phyloP scores from a whole-genome alignment of 2,329 filamentous ascomycete genomes.

The Alternaria triticimaculans region DNA sequence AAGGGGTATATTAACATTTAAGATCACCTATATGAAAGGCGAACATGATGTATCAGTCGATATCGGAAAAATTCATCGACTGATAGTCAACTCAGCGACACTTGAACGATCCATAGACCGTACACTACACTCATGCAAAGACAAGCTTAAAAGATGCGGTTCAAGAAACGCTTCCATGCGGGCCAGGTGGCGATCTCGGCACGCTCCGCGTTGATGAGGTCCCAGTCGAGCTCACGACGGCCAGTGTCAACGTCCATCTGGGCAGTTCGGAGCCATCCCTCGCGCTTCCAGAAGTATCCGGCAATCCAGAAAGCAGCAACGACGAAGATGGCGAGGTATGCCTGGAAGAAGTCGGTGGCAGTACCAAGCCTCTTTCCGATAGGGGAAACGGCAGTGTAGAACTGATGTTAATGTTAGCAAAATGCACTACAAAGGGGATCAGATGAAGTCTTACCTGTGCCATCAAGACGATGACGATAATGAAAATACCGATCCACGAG shows the following conservation, averaged over 20 bases:
- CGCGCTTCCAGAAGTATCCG: slow-evolving; percentile 70
- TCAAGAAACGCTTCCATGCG: slow-evolving; percentile 52
- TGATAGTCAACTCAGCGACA: not conserved
- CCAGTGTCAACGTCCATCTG: slow-evolving; percentile 73
- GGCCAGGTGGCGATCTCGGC: slow-evolving; percentile 60
- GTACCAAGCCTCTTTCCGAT: slow-evolving; percentile 35
- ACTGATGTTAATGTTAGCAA: slow-evolving; percentile 32
- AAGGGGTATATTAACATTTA: slow-evolving; percentile 8
- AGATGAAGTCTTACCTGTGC: slow-evolving; percentile 44
- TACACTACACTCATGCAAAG: not conserved
- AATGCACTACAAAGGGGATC: not conserved
- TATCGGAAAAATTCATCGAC: not conserved
- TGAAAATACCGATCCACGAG: slow-evolving; percentile 49
- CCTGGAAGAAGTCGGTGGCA: slow-evolving; percentile 54
- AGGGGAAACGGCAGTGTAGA: slow-evolving; percentile 50
- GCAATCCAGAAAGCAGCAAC: slow-evolving; percentile 51
- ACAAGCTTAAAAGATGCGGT: slow-evolving; percentile 37
- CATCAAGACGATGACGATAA: slow-evolving; percentile 49
- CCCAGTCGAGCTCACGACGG: slow-evolving; percentile 70
- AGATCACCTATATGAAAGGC: not conserved
- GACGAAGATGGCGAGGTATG: slow-evolving; percentile 57
- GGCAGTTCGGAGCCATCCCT: slow-evolving; percentile 63
- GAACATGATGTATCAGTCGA: not conserved
- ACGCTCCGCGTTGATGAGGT: slow-evolving; percentile 64
- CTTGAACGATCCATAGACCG: not conserved